Evolutionary conservation across 208 protist species (phyloP).

Genomic region (Leishmania gerbilli): DNA sequence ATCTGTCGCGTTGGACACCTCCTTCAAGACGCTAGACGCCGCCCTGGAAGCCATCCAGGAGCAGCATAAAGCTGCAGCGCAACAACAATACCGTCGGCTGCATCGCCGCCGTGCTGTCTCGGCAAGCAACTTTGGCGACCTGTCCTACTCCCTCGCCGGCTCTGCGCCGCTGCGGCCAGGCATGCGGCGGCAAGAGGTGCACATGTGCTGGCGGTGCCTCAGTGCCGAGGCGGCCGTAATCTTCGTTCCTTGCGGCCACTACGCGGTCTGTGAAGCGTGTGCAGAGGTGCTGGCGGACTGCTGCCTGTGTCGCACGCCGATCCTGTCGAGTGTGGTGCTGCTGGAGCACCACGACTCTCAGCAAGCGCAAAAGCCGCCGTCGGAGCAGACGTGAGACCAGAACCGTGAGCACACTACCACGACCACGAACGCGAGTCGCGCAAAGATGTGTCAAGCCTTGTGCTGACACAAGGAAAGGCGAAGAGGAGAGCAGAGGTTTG

Average conservation of each 20-base stretch:
- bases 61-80: conserved; percentile 21
- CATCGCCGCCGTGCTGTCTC: conserved; percentile 37
- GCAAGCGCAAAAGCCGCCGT: conserved; percentile 9
- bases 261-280: conserved; percentile 55
- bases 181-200: conserved; percentile 52
- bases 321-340: conserved; percentile 54
- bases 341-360: conserved; percentile 17
- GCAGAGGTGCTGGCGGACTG: conserved; percentile 46
- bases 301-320: conserved; percentile 53
- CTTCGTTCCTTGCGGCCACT: conserved; percentile 75
- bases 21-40: conserved; percentile 11
- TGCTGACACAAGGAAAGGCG: background rate
- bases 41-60: conserved; percentile 21
- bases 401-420: background rate
- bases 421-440: background rate
- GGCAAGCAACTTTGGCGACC: conserved; percentile 41
- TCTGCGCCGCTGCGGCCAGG: conserved; percentile 36
- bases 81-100: conserved; percentile 16
- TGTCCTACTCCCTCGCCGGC: conserved; percentile 49
- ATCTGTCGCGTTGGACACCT: conserved; percentile 8
- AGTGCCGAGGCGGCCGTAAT: conserved; percentile 62
- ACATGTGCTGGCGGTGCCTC: conserved; percentile 81
- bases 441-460: background rate
- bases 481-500: background rate
- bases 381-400: background rate